These are phyloP conservation scores for Hanseniaspora lindneri DNA, from an alignment of 805 yeast genomes.

Conservation along the genomic window DNA sequence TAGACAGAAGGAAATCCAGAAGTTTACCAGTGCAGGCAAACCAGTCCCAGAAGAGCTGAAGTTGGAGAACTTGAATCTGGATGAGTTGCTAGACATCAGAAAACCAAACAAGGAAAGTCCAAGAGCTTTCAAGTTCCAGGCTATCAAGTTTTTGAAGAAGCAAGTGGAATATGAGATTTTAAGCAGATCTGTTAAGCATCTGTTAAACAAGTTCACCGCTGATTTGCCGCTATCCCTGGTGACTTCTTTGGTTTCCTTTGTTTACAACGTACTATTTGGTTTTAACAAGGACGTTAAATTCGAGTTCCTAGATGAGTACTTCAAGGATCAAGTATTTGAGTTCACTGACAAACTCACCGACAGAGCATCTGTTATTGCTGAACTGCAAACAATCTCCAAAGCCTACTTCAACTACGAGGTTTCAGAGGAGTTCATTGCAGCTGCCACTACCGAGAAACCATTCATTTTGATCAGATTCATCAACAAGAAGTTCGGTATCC, in stretches of 20 bases:
- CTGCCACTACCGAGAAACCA: slow-evolving; percentile 31
- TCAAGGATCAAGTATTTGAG: slow-evolving; percentile 31
- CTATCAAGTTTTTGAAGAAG: slow-evolving; percentile 36
- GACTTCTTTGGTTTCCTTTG: slow-evolving; percentile 52
- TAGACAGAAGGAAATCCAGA: slow-evolving; percentile 29
- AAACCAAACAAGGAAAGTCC: slow-evolving; percentile 29
- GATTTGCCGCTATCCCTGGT: slow-evolving; percentile 42
- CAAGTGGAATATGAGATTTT: slow-evolving; percentile 53
- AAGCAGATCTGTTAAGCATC: slow-evolving; percentile 68
- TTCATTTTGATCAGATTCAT: slow-evolving; percentile 50
- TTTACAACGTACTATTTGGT: slow-evolving; percentile 63
- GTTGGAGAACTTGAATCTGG: slow-evolving; percentile 26
- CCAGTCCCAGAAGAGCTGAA: slow-evolving; percentile 29
- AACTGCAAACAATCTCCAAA: slow-evolving; percentile 42
- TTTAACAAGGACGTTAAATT: slow-evolving; percentile 35
- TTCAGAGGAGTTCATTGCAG: slow-evolving; percentile 37
- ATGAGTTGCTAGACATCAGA: slow-evolving; percentile 26
- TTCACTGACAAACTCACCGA: slow-evolving; percentile 34
- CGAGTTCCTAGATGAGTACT: slow-evolving; percentile 37
- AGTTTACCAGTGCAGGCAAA: slow-evolving; percentile 27
- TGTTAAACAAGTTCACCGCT: slow-evolving; percentile 41
- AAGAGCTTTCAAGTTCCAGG: slow-evolving; percentile 28
- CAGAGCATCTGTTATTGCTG: slow-evolving; percentile 34
- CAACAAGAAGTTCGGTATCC: slow-evolving; percentile 72
- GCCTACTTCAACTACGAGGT: slow-evolving; percentile 54